Evolutionary conservation across 208 protist genomes (phyloP), one percentile per base, ranked within the genome.

Genomic region (Crithidia sp.): DNA sequence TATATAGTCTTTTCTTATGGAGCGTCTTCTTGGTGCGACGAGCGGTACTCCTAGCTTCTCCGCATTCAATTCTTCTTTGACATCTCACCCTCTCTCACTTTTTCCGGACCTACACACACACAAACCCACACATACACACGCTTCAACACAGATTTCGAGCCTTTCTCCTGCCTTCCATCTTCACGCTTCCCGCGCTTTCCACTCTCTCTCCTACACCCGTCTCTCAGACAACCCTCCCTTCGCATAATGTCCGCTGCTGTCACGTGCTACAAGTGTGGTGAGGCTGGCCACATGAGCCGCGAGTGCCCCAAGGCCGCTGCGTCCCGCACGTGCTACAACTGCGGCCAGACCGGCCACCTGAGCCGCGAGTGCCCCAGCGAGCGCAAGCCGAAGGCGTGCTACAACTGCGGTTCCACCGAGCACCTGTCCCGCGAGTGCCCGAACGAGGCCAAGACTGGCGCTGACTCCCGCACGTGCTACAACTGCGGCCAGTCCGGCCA

Each of bases 331-430:
- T 93, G 88, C 82, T 88, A 81, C 82, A 79, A 82, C 64, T 92
- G 87, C 71, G 76, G 81, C 19, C 59, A 88, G 78, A 54, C 83
- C 50, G 87, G 81, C 14, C 87, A 92, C 77, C 54, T 92, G 68
- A 69, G 84, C 84, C 77, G 82, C 69, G 87, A 93, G 45, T 93
- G 88, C 85, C 83, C 84, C 40, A 82, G 73, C 43, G 83, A 81
- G 67, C 74, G 80, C 71, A 74, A 78, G 76, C 67, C 68, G 5
- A 69, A 81, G 74, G 71, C 74, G 37, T 94, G 91, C 83, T 88
- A 91, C 85, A 83, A 84, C 75, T 96, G 92, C 76, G 83, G 86
- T 45, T 53, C 92, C 68, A 74, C 87, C 19, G 92, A 90, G 57
- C 92, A 96, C 83, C 60, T 89, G 58, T 80, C 71, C 44, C 82